Conservation (phyloP, 1,139 yeast species). For the Geotrichum phurueaensis region DNA sequence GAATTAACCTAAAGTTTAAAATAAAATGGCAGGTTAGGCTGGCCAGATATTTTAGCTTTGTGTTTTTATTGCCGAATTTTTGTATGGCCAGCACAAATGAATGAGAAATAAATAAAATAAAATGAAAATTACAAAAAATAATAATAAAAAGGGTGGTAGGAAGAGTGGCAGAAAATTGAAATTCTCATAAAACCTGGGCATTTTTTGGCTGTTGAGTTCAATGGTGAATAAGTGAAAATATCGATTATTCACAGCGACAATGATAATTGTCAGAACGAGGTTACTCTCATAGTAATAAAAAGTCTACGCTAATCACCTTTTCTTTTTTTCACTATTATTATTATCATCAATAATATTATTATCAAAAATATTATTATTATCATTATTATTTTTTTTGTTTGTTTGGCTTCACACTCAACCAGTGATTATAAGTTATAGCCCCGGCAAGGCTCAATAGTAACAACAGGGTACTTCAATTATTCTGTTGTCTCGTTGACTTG, state of each 20-base stretch:
- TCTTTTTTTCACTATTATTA: background rate
- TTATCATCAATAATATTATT: background rate
- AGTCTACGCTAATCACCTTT: background rate
- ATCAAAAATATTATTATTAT: too few relatives aligned
- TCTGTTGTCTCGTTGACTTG: too few relatives aligned
- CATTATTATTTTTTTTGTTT: too few relatives aligned
- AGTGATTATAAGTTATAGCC: too few relatives aligned
- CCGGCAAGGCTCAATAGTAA: too few relatives aligned
- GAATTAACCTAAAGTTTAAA: background rate
- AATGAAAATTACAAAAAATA: background rate
- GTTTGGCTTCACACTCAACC: too few relatives aligned
- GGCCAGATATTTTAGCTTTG: background rate
- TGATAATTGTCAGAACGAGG: background rate
- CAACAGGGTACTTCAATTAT: too few relatives aligned
- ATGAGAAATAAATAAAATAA: background rate
- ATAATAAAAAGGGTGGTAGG: background rate
- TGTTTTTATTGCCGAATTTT: background rate
- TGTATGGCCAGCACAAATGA: background rate
- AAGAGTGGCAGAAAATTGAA: background rate
- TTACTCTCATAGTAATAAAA: background rate
- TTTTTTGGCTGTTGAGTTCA: background rate
- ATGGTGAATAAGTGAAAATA: background rate
- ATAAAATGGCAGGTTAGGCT: constrained; percentile 9
- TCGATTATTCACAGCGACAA: background rate
- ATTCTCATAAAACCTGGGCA: background rate